Percentiles rank a stretch among this genome's conserved stretches.
Conservation (phyloP, 345 rosid species). For the Eucalyptus pauciflora region DNA sequence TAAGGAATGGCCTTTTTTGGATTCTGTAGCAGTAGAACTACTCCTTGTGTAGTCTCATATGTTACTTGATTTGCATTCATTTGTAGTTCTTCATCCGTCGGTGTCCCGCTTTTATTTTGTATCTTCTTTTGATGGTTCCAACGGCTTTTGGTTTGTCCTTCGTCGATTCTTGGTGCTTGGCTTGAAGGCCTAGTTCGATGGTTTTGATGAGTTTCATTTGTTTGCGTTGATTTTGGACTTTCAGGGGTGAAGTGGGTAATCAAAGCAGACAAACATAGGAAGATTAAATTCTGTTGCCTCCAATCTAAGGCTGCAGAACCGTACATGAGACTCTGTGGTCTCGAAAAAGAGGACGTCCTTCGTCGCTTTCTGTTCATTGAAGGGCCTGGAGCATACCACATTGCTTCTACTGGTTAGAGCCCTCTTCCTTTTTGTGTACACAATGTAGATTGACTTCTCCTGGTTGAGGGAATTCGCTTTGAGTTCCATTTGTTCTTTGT, state of each 20-base stretch:
- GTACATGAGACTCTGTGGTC: constrained; percentile 59
- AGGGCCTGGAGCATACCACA: constrained; percentile 71
- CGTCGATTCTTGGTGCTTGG: neutral
- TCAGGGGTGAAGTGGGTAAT: constrained; percentile 93
- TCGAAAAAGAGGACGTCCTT: constrained; percentile 62
- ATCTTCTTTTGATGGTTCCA: neutral
- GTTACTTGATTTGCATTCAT: neutral
- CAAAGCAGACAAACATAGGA: constrained; percentile 60
- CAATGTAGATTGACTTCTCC: neutral
- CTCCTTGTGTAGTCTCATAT: neutral
- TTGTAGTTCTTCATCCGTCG: accelerated
- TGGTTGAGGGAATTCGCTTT: neutral
- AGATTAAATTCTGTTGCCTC: constrained; percentile 91
- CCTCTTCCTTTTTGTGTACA: neutral
- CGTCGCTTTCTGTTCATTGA: constrained; percentile 75
- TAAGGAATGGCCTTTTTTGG: neutral
- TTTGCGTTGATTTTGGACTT: neutral
- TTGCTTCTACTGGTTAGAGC: constrained; percentile 71
- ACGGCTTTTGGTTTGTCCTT: neutral
- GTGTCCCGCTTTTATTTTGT: neutral
- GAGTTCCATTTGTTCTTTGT: neutral
- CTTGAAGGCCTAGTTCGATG: neutral
- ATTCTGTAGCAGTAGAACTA: neutral
- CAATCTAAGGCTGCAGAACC: constrained; percentile 88
- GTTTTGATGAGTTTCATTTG: neutral